Base-by-base conservation (phyloP, 1,284 basidiomycete species). In the Moesziomyces aphidis region DNA sequence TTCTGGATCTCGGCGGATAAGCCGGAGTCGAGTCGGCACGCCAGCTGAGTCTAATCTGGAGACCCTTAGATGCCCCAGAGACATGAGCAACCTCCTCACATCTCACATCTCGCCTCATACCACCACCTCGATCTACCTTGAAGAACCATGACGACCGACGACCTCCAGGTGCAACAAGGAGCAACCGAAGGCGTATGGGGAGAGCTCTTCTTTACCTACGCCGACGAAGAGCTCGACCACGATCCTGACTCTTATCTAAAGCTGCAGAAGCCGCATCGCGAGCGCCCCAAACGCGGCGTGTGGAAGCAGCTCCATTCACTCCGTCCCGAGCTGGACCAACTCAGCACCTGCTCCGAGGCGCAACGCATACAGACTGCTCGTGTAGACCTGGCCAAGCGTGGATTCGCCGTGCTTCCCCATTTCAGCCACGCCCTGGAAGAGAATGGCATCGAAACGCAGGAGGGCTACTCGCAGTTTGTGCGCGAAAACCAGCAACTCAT, bases 221-320 rank as follows among this genome's bases (percentile, higher is more conserved):
- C 60, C 10, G 55, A 62, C 22, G 52, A 62, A 9, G 61, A 63
- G 21, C 52, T 69, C 28, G 66, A 56, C 23, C 66, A 69, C 34
- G 57, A 60, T 28, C 56, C 66, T 15, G 24, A 52, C 22, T 48
- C 42, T 19, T 69, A 69, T 34, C 60, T 63, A 22, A 22, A 63
- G 19, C 49, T 59, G 31, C 58, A 53, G 42, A 54, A 31, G 10
- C 65, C 65, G 4, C 51, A 55, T 49, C 60, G 52, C 19, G 66
- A 69, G 50, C 52, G 57, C n/a, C 66, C 66, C 11, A 59, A 63
- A 13, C 50, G 44, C 22, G 15, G 51, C 3, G 53, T 60, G 8
- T 69, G 66, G 66, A 62, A 63, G 56, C 49, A 51, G 47, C 66
- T 69, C 3, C 44, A 49, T 5, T 69, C 66, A 5, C 44, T 69